Evolutionary conservation across 2,329 filamentous ascomycete species (phyloP).

Genomic region (Calycina herbarum): DNA sequence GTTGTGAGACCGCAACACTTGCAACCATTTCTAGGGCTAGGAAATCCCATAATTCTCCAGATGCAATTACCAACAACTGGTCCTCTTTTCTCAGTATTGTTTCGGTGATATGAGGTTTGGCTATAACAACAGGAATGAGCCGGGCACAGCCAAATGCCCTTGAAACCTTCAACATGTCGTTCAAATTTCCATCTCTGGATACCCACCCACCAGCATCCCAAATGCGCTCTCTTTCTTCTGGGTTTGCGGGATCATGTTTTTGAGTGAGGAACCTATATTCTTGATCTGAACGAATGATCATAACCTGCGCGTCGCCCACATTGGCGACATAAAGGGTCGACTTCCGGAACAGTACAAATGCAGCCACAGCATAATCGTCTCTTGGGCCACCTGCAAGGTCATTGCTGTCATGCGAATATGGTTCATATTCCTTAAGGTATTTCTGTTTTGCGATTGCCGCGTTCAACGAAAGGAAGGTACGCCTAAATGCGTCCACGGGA

Average conservation of each 20-base stretch:
- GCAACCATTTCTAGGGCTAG: constrained; percentile 86
- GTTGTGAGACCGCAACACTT: constrained; percentile 86
- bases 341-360: constrained; percentile 83
- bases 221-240: constrained; percentile 83
- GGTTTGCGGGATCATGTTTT: constrained; percentile 91
- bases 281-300: constrained; percentile 87
- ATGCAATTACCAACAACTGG: constrained; percentile 90
- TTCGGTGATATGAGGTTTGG: constrained; percentile 80
- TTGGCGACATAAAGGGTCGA: constrained; percentile 94
- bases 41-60: constrained; percentile 93
- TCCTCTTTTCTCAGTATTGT: constrained; percentile 82
- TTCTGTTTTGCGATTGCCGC: constrained; percentile 61
- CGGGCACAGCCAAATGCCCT: constrained; percentile 93
- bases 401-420: too few species aligned
- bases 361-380: constrained; percentile 80
- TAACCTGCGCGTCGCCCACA: constrained; percentile 92
- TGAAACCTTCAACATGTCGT: constrained; percentile 87
- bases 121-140: constrained; percentile 88
- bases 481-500: constrained; percentile 77
- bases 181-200: constrained; percentile 88
- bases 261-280: constrained; percentile 79
- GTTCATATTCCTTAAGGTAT: too few species aligned
- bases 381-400: constrained; percentile 50
- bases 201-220: constrained; percentile 94
- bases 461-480: constrained; percentile 86